Evolutionary conservation across 768 basidiomycete genomes (phyloP).

Genomic region (Boletellus ananiceps): DNA sequence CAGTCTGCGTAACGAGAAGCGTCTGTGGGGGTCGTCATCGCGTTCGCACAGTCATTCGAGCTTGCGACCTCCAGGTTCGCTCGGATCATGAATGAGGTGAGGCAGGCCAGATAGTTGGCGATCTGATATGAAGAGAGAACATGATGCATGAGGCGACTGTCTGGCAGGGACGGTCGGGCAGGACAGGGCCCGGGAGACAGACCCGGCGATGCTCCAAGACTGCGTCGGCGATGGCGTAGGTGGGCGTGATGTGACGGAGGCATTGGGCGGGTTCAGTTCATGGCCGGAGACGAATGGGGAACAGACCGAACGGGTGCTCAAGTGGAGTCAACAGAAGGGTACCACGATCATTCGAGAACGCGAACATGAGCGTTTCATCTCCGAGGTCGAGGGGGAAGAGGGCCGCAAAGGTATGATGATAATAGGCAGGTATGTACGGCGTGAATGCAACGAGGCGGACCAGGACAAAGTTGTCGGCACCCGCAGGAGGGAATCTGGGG

Average conservation of each 20-base stretch:
- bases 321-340: conserved; percentile 26
- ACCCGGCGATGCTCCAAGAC: background rate
- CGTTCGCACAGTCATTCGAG: conserved; percentile 26
- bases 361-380: conserved; percentile 34
- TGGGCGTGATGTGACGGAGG: background rate
- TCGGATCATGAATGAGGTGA: conserved; percentile 30
- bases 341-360: conserved; percentile 23
- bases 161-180: no score
- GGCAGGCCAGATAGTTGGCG: conserved; percentile 22
- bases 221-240: conserved; percentile 6
- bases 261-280: conserved; percentile 10
- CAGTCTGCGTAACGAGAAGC: conserved; percentile 9
- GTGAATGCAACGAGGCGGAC: conserved; percentile 19
- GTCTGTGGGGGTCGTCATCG: background rate
- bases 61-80: conserved; percentile 5
- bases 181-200: background rate
- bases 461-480: conserved; percentile 19
- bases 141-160: conserved; percentile 27
- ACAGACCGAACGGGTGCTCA: conserved; percentile 10
- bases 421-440: conserved; percentile 2
- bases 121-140: conserved; percentile 30
- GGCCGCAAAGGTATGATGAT: conserved; percentile 18
- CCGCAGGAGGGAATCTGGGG: conserved; percentile 3
- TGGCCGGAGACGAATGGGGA: conserved; percentile 18
- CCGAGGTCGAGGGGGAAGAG: conserved; percentile 29